Conservation (phyloP, 2,329 filamentous ascomycete species). For the Nannizzia gypsea region DNA sequence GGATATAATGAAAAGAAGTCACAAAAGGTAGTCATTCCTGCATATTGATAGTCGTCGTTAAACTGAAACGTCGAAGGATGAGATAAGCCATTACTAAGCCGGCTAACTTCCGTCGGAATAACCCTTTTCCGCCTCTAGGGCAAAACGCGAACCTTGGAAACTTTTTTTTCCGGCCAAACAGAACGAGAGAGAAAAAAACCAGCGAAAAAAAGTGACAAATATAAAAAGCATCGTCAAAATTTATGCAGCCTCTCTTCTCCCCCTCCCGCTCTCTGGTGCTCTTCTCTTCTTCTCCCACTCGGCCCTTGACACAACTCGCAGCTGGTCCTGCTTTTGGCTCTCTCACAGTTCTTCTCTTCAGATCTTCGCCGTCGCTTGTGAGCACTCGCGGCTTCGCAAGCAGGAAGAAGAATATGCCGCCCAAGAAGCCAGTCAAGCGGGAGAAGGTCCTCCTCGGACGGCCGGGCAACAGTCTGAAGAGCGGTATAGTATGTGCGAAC, state of each 20-base stretch:
- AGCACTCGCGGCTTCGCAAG: conserved; percentile 38
- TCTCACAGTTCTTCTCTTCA: conserved; percentile 10
- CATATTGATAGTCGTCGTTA: no score
- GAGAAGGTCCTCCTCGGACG: conserved; percentile 94
- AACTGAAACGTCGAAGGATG: no score
- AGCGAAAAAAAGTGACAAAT: neutral
- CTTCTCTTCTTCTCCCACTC: conserved; percentile 28
- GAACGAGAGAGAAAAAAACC: neutral
- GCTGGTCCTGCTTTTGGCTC: conserved; percentile 50
- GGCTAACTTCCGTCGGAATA: neutral
- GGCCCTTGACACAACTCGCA: conserved; percentile 39
- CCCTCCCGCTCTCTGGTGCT: conserved; percentile 4
- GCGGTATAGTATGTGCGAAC: conserved; percentile 80
- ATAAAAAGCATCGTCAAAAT: neutral
- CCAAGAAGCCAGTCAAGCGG: conserved; percentile 84
- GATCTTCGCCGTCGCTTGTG: neutral
- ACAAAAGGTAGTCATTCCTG: no score
- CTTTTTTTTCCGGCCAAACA: neutral
- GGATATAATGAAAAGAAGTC: no score
- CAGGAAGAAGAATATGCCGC: conserved; percentile 70
- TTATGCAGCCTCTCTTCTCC: conserved; percentile 3
- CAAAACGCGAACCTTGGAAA: neutral
- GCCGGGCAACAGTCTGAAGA: conserved; percentile 97
- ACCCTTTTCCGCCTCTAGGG: neutral
- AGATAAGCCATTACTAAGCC: neutral